Conservation (phyloP, 2,329 filamentous ascomycete species). For the Neonectria punicea region DNA sequence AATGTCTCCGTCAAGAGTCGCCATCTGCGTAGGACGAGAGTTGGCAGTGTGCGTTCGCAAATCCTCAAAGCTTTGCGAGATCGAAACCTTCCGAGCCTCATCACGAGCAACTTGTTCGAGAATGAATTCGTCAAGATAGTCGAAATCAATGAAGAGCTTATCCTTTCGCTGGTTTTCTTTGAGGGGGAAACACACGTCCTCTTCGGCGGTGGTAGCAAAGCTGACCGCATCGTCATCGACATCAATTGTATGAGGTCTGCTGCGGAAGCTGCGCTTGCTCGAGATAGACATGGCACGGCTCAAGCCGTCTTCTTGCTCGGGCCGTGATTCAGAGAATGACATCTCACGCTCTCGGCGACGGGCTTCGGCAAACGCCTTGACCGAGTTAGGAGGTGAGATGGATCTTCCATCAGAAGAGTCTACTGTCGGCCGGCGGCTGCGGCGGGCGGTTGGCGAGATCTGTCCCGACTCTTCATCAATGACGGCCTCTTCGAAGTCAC, state of each 20-base stretch:
- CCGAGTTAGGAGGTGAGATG: conserved; percentile 91
- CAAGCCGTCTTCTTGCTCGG: conserved; percentile 60
- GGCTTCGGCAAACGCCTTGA: conserved; percentile 95
- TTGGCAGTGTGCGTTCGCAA: conserved; percentile 43
- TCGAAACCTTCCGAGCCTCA: conserved; percentile 61
- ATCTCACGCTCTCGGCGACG: conserved; percentile 83
- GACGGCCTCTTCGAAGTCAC: conserved; percentile 89
- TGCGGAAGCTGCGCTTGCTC: conserved; percentile 69
- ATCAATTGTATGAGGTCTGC: conserved; percentile 68
- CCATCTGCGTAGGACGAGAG: conserved; percentile 50
- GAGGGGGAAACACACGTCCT: conserved; percentile 90
- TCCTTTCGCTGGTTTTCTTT: conserved; percentile 73
- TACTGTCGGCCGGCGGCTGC: conserved; percentile 66
- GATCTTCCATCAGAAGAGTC: conserved; percentile 72
- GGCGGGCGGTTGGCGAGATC: conserved; percentile 54
- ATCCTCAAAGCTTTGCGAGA: conserved; percentile 48
- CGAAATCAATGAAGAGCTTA: conserved; percentile 88
- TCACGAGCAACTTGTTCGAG: conserved; percentile 62
- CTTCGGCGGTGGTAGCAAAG: conserved; percentile 76
- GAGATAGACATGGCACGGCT: conserved; percentile 77
- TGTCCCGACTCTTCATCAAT: conserved; percentile 76
- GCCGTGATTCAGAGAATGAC: conserved; percentile 62
- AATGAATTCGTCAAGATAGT: conserved; percentile 93
- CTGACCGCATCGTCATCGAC: conserved; percentile 72
- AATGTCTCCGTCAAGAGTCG: conserved; percentile 67